Evolutionary conservation across 768 basidiomycete species (phyloP).

Genomic region (Mycena metata): DNA sequence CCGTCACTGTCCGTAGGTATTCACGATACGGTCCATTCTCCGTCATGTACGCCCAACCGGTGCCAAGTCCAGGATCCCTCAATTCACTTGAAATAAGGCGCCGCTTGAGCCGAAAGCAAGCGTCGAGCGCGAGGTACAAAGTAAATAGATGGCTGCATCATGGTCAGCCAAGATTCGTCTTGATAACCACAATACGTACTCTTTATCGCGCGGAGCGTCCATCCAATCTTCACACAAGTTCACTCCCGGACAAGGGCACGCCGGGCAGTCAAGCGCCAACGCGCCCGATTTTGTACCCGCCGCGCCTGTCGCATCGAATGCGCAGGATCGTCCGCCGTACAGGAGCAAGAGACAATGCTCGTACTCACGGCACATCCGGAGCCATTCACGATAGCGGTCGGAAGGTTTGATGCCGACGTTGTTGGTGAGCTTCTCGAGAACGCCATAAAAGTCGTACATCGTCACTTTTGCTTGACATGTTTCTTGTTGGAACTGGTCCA

Average conservation of each 20-base stretch:
- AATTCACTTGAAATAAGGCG: neutral
- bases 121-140: slow-evolving; percentile 41
- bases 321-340: slow-evolving; percentile 35
- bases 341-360: slow-evolving; percentile 43
- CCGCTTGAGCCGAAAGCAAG: slow-evolving; percentile 37
- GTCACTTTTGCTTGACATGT: slow-evolving; percentile 12
- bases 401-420: slow-evolving; percentile 11
- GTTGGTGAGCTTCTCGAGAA: slow-evolving; percentile 16
- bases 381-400: slow-evolving; percentile 27
- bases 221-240: slow-evolving; percentile 48
- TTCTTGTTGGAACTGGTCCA: neutral
- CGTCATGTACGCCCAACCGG: slow-evolving; percentile 30
- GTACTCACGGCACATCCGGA: slow-evolving; percentile 36
- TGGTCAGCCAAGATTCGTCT: neutral
- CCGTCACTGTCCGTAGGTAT: slow-evolving; percentile 26
- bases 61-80: slow-evolving; percentile 4
- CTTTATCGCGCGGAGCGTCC: slow-evolving; percentile 21
- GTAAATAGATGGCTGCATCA: slow-evolving; percentile 40
- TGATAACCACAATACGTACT: slow-evolving; percentile 27
- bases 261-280: slow-evolving; percentile 48
- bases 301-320: slow-evolving; percentile 42
- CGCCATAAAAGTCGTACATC: slow-evolving; percentile 17
- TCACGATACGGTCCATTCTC: slow-evolving; percentile 27
- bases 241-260: slow-evolving; percentile 49
- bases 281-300: slow-evolving; percentile 43